phyloP scores from a whole-genome alignment of 2,329 filamentous ascomycete genomes.

The Hymenoscyphus linearis region DNA sequence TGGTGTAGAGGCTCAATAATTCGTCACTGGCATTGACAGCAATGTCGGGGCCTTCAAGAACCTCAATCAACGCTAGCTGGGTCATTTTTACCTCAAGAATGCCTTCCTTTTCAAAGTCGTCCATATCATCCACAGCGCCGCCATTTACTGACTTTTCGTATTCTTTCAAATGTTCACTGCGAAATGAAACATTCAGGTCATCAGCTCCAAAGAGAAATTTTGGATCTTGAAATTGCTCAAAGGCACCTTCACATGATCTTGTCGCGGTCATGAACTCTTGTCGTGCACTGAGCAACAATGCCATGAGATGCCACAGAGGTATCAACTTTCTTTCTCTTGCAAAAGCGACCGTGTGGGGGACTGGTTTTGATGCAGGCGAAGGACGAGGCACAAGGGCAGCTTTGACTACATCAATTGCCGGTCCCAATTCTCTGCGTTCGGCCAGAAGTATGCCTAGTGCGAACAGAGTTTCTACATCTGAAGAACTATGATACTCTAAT shows the following conservation, averaged over 20 bases:
- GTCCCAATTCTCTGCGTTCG: slow-evolving; percentile 74
- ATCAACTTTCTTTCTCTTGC: slow-evolving; percentile 59
- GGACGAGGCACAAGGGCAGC: slow-evolving; percentile 62
- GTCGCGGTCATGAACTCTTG: slow-evolving; percentile 79
- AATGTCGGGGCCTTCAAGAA: slow-evolving; percentile 74
- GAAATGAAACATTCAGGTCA: slow-evolving; percentile 44
- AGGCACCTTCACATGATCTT: slow-evolving; percentile 80
- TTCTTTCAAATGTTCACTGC: slow-evolving; percentile 62
- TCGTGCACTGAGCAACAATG: slow-evolving; percentile 77
- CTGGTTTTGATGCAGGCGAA: slow-evolving; percentile 35
- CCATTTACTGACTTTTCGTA: slow-evolving; percentile 27
- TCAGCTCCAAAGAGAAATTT: slow-evolving; percentile 62
- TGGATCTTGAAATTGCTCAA: slow-evolving; percentile 80
- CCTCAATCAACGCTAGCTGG: slow-evolving; percentile 76
- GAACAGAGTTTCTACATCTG: slow-evolving; percentile 73
- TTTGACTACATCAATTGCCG: slow-evolving; percentile 79
- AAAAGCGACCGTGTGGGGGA: slow-evolving; percentile 36
- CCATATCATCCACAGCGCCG: slow-evolving; percentile 72
- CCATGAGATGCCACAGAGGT: slow-evolving; percentile 86
- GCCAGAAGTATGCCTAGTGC: slow-evolving; percentile 80
- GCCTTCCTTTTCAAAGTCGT: slow-evolving; percentile 74
- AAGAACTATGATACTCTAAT: slow-evolving; percentile 57
- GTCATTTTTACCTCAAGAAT: slow-evolving; percentile 97
- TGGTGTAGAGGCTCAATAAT: slow-evolving; percentile 72
- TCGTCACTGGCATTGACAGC: slow-evolving; percentile 88